Evolutionary conservation across 2,329 filamentous ascomycete genomes (phyloP).

Genomic region (Colletotrichum filicis): DNA sequence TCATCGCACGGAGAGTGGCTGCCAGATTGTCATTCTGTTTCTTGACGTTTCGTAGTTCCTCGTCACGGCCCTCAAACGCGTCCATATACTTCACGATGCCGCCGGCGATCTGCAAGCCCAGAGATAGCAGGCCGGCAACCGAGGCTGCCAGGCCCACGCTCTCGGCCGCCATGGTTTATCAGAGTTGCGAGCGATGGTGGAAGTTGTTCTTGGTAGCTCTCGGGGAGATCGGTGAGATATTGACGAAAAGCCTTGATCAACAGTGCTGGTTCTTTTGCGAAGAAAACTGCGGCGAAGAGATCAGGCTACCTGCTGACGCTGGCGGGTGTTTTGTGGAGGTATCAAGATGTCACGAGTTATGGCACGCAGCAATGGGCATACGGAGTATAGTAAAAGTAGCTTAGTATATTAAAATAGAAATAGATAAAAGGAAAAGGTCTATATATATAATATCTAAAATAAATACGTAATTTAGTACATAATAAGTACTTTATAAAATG

Average conservation of each 20-base stretch:
- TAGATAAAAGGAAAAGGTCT: too few species aligned
- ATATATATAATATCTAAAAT: too few species aligned
- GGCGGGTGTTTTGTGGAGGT: too few species aligned
- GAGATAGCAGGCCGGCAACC: not conserved
- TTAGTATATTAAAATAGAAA: too few species aligned
- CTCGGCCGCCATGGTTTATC: not conserved
- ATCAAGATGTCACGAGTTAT: too few species aligned
- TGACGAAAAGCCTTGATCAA: too few species aligned
- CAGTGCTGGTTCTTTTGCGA: fast-evolving
- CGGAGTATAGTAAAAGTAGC: too few species aligned
- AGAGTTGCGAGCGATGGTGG: not conserved
- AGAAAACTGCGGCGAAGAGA: not conserved
- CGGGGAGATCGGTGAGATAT: not conserved
- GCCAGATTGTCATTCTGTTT: not conserved
- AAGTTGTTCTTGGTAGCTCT: fast-evolving
- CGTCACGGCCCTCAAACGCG: not conserved
- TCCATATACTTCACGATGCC: slow-evolving; percentile 9
- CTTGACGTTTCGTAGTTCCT: not conserved
- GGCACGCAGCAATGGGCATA: too few species aligned
- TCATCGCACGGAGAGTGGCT: not conserved
- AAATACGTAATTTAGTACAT: too few species aligned
- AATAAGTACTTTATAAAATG: too few species aligned
- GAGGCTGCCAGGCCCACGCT: not conserved
- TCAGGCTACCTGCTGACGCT: not conserved
- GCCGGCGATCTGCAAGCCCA: not conserved